phyloP scores from a whole-genome alignment of 2,329 filamentous ascomycete genomes.

The Trichoderma sp. region DNA sequence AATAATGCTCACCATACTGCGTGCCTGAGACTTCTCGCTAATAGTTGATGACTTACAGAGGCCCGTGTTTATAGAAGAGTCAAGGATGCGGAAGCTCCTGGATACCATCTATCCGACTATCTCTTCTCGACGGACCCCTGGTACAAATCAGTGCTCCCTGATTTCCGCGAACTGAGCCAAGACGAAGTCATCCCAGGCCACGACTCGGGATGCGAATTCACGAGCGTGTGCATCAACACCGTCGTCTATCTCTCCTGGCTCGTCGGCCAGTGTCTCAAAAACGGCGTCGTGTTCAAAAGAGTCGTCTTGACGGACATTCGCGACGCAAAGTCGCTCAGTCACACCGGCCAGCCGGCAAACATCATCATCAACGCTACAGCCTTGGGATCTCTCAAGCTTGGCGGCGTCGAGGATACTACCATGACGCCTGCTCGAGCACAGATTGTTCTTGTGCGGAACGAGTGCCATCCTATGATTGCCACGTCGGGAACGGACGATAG shows the following conservation, averaged over 20 bases:
- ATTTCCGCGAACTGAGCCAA: conserved; percentile 62
- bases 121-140: conserved; percentile 66
- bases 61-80: conserved; percentile 51
- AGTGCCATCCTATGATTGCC: conserved; percentile 65
- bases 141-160: conserved; percentile 69
- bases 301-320: conserved; percentile 65
- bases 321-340: conserved; percentile 56
- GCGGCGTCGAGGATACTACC: conserved; percentile 73
- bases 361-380: conserved; percentile 85
- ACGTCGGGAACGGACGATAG: conserved; percentile 73
- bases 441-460: conserved; percentile 78
- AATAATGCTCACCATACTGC: conserved; percentile 8
- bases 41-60: conserved; percentile 35
- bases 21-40: not conserved
- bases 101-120: conserved; percentile 52
- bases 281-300: conserved; percentile 67
- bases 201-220: conserved; percentile 73
- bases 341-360: conserved; percentile 58
- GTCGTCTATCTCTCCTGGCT: conserved; percentile 86
- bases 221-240: conserved; percentile 87
- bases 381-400: conserved; percentile 69
- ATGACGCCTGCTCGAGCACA: conserved; percentile 80
- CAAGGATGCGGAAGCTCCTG: conserved; percentile 53
- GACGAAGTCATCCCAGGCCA: conserved; percentile 60
- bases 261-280: conserved; percentile 71